Conservation (phyloP, 441 rosid genomes). For the Mallotus repandus region DNA sequence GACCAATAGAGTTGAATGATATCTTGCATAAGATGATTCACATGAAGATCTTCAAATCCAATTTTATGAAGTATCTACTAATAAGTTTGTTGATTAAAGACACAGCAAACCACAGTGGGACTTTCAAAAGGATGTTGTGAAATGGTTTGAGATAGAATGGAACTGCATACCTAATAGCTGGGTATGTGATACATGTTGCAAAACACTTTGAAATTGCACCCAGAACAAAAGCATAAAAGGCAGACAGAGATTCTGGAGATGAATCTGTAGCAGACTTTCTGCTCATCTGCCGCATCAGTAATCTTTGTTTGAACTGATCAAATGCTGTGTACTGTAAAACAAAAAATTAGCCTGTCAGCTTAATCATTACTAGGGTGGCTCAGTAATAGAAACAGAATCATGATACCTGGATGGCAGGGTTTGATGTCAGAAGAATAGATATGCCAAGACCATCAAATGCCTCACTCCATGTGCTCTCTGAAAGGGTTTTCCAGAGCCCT, state of each 20-base stretch:
- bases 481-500: slow-evolving; percentile 76
- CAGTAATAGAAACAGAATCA: not conserved
- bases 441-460: slow-evolving; percentile 88
- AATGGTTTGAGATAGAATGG: not conserved
- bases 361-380: not conserved
- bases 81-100: not conserved
- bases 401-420: slow-evolving; percentile 81
- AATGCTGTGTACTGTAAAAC: slow-evolving; percentile 73
- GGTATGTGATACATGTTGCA: slow-evolving; percentile 83
- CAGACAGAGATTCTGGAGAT: slow-evolving; percentile 67
- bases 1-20: not conserved
- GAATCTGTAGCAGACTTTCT: slow-evolving; percentile 33
- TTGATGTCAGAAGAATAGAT: slow-evolving; percentile 76
- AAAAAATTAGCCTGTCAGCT: slow-evolving; percentile 17
- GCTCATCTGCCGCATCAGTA: slow-evolving; percentile 41
- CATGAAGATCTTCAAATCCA: not conserved
- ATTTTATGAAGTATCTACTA: not conserved
- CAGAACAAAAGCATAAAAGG: slow-evolving; percentile 67
- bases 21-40: not conserved
- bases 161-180: slow-evolving; percentile 68
- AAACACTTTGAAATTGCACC: slow-evolving; percentile 87
- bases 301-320: slow-evolving; percentile 85
- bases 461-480: slow-evolving; percentile 64
- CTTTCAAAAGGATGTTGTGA: not conserved
- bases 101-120: not conserved